Evolutionary conservation across 805 yeast species (phyloP), one percentile per base, ranked within the genome.

Genomic region (Danielozyma ontarioensis): DNA sequence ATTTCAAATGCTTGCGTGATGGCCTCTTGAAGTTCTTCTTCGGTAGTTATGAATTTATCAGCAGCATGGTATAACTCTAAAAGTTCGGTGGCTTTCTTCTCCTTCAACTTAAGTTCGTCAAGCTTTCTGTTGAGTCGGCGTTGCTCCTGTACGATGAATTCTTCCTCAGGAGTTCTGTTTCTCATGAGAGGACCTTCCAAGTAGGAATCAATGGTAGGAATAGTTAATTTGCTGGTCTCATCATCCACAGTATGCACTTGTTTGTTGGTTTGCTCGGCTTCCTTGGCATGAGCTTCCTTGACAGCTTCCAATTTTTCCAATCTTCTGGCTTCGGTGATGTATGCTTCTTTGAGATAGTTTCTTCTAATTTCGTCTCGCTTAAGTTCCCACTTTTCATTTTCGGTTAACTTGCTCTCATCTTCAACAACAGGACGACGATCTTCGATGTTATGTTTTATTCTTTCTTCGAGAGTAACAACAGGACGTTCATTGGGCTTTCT

Each of bases 161-260:
- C 55, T 59, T 89, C 95, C 48, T 80, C 93, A 16, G 62, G 67
- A 0, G 94, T 82, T 56, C 95, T 73, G 29, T 62, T 74, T 51
- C 83, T 72, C 68, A 89, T 74, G 39, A 87, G 61, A 12, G 90
- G 84, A 2, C 84, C 85, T 15, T 71, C 56, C 39, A 85, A 57
- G 42, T 78, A 69, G 25, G 72, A 68, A 47, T 82, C 87, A 36
- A 88, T 66, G 2, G 95, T 83, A 29, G 96, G 96, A 32, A 86
- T 65, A 1, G 95, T 85, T 49, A 81, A 71, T 47, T 68, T 64
- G 31, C 76, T 69, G 16, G 86, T 80, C 32, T 65, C 68, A 4
- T 73, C 57, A 42, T 68, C 70, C 8, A 10, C 10, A 34, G 70
- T 71, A 33, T 62, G 53, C 23, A 54, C 51, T n/a, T 42, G 42